These are phyloP conservation scores for Aspergillus latus DNA, from an alignment of 2,329 filamentous ascomycete genomes.

Conservation along the genomic window DNA sequence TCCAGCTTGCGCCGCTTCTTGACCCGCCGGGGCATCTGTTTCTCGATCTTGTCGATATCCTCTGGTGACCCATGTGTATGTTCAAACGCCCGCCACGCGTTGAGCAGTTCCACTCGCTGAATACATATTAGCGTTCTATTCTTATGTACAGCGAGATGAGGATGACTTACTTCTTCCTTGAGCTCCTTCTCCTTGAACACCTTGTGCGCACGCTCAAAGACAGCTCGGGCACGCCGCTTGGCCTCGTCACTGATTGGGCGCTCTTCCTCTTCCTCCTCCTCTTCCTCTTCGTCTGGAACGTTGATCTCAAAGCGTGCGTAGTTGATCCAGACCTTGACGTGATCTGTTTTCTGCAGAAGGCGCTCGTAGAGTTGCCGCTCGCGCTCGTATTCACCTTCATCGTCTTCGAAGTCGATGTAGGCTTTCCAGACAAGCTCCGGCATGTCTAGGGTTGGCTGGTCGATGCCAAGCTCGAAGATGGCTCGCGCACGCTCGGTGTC, in stretches of 20 bases:
- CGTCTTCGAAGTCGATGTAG: slow-evolving; percentile 98
- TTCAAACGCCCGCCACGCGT: slow-evolving; percentile 92
- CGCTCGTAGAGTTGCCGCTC: slow-evolving; percentile 84
- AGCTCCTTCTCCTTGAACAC: slow-evolving; percentile 85
- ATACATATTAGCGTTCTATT: slow-evolving; percentile 33
- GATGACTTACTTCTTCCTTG: slow-evolving; percentile 70
- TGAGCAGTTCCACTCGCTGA: slow-evolving; percentile 80
- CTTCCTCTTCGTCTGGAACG: slow-evolving; percentile 71
- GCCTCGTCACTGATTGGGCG: slow-evolving; percentile 73
- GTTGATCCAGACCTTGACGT: slow-evolving; percentile 98
- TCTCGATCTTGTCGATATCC: slow-evolving; percentile 79
- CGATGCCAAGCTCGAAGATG: slow-evolving; percentile 88
- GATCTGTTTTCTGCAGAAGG: slow-evolving; percentile 88
- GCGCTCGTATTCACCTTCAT: slow-evolving; percentile 84
- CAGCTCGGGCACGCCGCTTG: slow-evolving; percentile 73
- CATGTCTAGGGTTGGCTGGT: slow-evolving; percentile 86
- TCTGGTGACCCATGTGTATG: slow-evolving; percentile 72
- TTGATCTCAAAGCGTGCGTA: slow-evolving; percentile 99
- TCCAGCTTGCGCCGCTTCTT: slow-evolving; percentile 92
- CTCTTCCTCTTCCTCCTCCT: slow-evolving; percentile 61
- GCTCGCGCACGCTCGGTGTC: slow-evolving; percentile 83
- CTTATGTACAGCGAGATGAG: neutral
- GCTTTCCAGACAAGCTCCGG: slow-evolving; percentile 96
- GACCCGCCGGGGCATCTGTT: slow-evolving; percentile 88
- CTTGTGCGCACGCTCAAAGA: slow-evolving; percentile 84